phyloP scores from a whole-genome alignment of 192 early-diverging fungal genomes.

The Podila verticillata region DNA sequence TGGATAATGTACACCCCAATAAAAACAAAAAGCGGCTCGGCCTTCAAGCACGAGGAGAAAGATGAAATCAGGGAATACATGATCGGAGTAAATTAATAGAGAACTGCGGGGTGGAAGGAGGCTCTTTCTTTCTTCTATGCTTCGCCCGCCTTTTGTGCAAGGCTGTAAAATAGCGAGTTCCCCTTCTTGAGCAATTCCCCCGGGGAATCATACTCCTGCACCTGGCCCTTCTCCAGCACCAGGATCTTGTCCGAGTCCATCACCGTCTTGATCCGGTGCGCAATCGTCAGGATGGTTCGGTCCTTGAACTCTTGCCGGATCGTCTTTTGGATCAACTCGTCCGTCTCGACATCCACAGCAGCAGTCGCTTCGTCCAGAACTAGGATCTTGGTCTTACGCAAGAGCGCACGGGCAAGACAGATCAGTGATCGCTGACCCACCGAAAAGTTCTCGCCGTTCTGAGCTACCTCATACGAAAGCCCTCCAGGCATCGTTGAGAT shows the following conservation, averaged over 20 bases:
- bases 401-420: conserved; percentile 61
- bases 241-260: conserved; percentile 88
- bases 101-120: too few species aligned
- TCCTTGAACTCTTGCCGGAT: conserved; percentile 82
- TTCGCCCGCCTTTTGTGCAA: conserved; percentile 59
- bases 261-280: conserved; percentile 88
- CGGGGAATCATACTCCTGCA: conserved; percentile 78
- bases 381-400: conserved; percentile 63
- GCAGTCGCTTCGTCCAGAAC: conserved; percentile 60
- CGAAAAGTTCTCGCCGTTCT: conserved; percentile 66
- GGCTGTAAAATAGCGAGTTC: conserved; percentile 51
- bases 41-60: too few species aligned
- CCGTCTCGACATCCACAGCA: conserved; percentile 84
- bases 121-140: conserved; percentile 11
- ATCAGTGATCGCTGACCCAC: conserved; percentile 63
- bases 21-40: too few species aligned
- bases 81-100: too few species aligned
- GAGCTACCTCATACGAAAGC: conserved; percentile 36
- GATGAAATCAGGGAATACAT: too few species aligned
- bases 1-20: too few species aligned
- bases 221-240: conserved; percentile 57
- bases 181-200: conserved; percentile 38
- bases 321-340: conserved; percentile 86
- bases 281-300: conserved; percentile 88
- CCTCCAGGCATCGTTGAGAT: conserved; percentile 26